phyloP scores from a whole-genome alignment of 2,329 filamentous ascomycete species.

The Paracorniculantispora psalliotae region DNA sequence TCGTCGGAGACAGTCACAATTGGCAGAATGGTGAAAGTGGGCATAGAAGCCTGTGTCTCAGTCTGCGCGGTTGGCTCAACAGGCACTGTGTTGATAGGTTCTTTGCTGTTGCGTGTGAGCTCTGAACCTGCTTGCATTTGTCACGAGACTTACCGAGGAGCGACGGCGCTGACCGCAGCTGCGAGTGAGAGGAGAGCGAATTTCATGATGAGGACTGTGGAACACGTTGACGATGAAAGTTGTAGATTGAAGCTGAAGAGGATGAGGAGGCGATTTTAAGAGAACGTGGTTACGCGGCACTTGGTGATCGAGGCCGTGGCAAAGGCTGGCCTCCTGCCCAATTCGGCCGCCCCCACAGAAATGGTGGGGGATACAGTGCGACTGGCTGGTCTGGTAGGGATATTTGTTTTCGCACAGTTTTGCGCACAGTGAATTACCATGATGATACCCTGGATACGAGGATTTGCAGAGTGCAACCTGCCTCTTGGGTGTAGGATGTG shows the following conservation, averaged over 20 bases:
- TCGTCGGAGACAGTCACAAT: neutral
- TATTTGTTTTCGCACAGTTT: neutral
- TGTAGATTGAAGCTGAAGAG: neutral
- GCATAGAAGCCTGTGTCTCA: neutral
- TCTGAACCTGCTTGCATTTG: neutral
- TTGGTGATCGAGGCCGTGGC: neutral
- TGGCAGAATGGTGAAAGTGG: neutral
- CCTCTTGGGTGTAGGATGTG: neutral
- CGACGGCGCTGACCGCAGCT: constrained; percentile 4
- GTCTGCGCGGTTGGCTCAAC: constrained; percentile 1
- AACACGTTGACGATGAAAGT: neutral
- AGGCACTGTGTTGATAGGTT: neutral
- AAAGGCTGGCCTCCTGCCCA: constrained; percentile 7
- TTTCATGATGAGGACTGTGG: neutral
- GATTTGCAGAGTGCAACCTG: neutral
- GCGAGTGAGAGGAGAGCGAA: constrained; percentile 5
- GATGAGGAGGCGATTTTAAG: neutral
- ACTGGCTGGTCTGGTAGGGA: neutral
- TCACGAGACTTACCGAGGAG: constrained; percentile 2
- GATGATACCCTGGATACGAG: constrained; percentile 4
- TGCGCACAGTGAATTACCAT: neutral
- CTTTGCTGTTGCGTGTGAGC: neutral
- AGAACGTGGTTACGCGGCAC: constrained; percentile 6
- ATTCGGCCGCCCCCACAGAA: neutral
- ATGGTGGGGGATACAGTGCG: constrained; percentile 2